phyloP scores from a whole-genome alignment of 768 basidiomycete genomes.

The Suillus placidus region DNA sequence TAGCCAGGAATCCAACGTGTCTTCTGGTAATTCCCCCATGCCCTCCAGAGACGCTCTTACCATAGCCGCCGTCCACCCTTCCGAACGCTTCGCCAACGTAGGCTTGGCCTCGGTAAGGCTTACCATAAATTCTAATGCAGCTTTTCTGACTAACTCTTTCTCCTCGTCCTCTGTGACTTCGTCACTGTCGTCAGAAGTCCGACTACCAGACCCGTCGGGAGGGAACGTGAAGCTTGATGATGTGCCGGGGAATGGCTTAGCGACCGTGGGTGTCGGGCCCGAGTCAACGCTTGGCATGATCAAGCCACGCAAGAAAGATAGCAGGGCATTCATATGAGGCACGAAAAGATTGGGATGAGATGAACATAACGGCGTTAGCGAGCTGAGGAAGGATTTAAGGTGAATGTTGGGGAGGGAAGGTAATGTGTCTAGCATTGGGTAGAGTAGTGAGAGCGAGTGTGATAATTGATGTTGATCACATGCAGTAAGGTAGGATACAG shows the following conservation, averaged over 20 bases:
- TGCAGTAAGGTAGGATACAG: constrained; percentile 67
- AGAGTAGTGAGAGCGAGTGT: constrained; percentile 61
- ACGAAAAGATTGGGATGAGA: constrained; percentile 73
- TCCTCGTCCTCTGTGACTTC: constrained; percentile 61
- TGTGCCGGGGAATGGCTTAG: constrained; percentile 44
- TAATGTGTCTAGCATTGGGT: constrained; percentile 76
- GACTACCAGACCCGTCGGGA: constrained; percentile 34
- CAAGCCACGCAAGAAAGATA: constrained; percentile 70
- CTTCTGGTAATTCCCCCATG: constrained; percentile 77
- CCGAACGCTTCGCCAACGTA: constrained; percentile 64
- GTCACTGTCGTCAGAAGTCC: constrained; percentile 33
- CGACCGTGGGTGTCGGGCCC: constrained; percentile 55
- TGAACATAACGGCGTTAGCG: constrained; percentile 70
- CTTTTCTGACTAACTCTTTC: constrained; percentile 66
- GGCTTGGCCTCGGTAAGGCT: constrained; percentile 76
- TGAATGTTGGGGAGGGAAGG: constrained; percentile 56
- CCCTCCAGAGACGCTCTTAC: constrained; percentile 81
- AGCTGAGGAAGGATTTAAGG: constrained; percentile 65
- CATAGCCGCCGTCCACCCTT: constrained; percentile 70
- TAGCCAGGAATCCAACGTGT: constrained; percentile 61
- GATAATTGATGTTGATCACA: constrained; percentile 63
- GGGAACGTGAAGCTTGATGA: constrained; percentile 44
- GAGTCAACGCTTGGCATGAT: constrained; percentile 66
- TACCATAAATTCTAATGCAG: constrained; percentile 83
- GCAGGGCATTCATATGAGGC: constrained; percentile 66